Conservation (phyloP, 108 stramenopile species). For the Schizochytrium sp. region DNA sequence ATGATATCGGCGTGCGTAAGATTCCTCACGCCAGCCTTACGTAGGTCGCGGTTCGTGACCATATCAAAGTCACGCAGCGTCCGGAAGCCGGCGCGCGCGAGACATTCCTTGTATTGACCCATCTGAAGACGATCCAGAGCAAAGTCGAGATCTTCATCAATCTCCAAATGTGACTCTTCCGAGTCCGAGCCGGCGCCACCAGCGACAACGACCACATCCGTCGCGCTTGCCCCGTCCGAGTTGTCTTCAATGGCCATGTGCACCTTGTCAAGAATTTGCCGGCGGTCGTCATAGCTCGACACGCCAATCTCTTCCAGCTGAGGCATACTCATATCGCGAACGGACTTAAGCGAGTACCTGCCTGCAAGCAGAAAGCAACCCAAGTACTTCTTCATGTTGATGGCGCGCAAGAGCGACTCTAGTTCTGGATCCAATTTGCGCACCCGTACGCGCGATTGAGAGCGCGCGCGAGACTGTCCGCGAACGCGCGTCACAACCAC, state of each 20-base stretch:
- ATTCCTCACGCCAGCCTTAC: neutral
- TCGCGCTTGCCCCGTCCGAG: neutral
- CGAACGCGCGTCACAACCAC: neutral
- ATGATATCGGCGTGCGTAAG: neutral
- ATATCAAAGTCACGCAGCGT: neutral
- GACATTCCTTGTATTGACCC: neutral
- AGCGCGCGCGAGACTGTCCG: neutral
- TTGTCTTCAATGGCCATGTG: neutral
- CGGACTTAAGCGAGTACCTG: neutral
- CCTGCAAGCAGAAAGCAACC: neutral
- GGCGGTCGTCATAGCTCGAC: neutral
- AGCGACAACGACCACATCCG: neutral
- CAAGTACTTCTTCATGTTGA: neutral
- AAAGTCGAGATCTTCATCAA: neutral
- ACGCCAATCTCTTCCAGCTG: neutral
- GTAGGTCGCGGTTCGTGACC: neutral
- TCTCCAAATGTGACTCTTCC: neutral
- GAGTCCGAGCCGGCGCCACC: neutral
- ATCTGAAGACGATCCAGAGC: neutral
- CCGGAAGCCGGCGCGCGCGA: neutral
- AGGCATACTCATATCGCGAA: neutral
- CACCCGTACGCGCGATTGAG: neutral
- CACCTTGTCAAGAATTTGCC: neutral
- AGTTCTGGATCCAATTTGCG: neutral
- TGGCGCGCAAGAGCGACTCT: neutral